Evolutionary conservation across 1,284 basidiomycete genomes (phyloP).

Genomic region (Ceratobasidium sp.): DNA sequence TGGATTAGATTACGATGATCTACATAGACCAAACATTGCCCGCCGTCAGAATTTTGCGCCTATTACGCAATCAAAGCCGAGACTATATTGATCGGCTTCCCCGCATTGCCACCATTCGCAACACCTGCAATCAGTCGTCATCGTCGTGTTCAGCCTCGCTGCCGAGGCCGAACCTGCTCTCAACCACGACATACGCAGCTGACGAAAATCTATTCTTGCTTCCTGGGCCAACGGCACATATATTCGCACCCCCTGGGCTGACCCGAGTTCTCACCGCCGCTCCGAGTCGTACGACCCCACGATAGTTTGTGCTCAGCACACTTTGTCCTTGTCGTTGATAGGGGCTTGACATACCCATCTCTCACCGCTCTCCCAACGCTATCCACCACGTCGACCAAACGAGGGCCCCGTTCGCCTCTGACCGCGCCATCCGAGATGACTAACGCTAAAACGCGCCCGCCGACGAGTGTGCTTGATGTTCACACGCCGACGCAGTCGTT

Average conservation of each 20-base stretch:
- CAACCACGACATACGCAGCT: slow-evolving; percentile 1
- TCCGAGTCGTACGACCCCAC: slow-evolving; percentile 7
- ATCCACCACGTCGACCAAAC: neutral
- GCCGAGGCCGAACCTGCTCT: neutral
- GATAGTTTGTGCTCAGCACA: neutral
- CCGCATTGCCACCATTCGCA: neutral
- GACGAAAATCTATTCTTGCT: neutral
- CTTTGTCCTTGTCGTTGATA: slow-evolving; percentile 4
- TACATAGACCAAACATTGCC: slow-evolving; percentile 4
- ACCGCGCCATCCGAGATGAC: slow-evolving; percentile 4
- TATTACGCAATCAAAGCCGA: neutral
- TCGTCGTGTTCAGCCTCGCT: neutral
- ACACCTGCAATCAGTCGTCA: neutral
- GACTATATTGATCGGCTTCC: neutral
- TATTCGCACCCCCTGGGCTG: neutral
- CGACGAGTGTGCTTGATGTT: slow-evolving; percentile 60
- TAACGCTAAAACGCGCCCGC: slow-evolving; percentile 15
- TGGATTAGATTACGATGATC: neutral
- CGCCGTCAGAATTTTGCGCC: neutral
- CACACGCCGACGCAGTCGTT: slow-evolving; percentile 78
- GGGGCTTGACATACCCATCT: neutral
- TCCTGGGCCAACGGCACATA: neutral
- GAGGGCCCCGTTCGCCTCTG: neutral
- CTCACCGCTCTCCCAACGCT: neutral
- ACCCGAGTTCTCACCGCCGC: slow-evolving; percentile 9